Base-by-base conservation (phyloP, 108 stramenopile species). In the Skeletonema menzelii region DNA sequence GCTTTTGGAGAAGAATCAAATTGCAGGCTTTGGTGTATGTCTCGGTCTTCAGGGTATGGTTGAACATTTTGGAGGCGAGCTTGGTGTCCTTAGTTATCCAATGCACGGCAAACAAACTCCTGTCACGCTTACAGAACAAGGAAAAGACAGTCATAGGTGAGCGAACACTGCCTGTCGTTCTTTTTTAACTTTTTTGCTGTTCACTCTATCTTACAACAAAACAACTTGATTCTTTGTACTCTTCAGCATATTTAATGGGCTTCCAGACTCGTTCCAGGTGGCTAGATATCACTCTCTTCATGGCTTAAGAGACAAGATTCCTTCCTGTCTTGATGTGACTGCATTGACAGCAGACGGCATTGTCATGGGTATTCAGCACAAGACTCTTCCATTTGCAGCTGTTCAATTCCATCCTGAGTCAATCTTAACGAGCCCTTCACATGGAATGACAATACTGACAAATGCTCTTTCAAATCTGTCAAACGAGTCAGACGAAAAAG, bases 321-420 rank as follows among this genome's bases (percentile, higher is more conserved):
- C 98, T 15, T 61, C 72, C 8, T 89, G 86, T 20, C 87, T 99
- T 19, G 70, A 87, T 65, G 69, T 95, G n/a, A 97, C 95, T 20
- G 98, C 98, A 10, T 62, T 85, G 57, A 96, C 88, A n/a, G 93
- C 94, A 34, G 96, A 98, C 69, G 96, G 97, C 0, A 87, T 97
- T 56, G 92, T 97, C 35, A 99, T 99, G 98, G 98, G 88, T 27
- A 93, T 99, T 47, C 84, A 96, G 77, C 98, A 99, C 85, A 91
- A 89, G 73, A 82, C 84, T 35, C 77, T 97, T 17, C 98, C 98
- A 13, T 90, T 94, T 82, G 97, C 97, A 19, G 98, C 97, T n/a
- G 98, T 99, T 47, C 98, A 99, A 88, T 99, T 98, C 76, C 98
- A 99, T 67, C 98, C 98, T 5, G 98, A 99, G 79, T 94, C 93